Conservation (phyloP, 208 protist species). For the Trypanosoma avium region DNA sequence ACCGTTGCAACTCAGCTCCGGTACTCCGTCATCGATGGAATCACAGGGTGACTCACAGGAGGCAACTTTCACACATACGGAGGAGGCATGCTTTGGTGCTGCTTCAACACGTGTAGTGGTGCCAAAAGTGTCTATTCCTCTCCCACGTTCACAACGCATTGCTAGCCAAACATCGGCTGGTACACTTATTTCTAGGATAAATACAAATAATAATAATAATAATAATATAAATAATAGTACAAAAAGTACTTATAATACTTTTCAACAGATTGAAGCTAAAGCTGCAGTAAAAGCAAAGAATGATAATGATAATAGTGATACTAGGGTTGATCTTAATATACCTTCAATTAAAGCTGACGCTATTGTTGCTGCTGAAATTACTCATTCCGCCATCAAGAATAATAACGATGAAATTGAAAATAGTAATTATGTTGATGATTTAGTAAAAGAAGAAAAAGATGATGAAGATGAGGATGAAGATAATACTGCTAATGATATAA, state of each 20-base stretch:
- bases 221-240: neutral
- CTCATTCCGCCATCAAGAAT: too few species aligned
- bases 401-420: neutral
- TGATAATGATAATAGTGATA: too few species aligned
- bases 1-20: constrained; percentile 6
- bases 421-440: neutral
- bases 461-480: neutral
- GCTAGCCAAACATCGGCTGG: neutral
- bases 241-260: neutral
- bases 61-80: neutral
- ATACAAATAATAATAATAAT: neutral
- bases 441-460: neutral
- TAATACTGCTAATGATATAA: neutral
- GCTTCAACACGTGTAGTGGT: neutral
- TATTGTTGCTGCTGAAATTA: neutral
- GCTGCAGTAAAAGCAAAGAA: too few species aligned
- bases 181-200: neutral
- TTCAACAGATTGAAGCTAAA: too few species aligned
- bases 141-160: constrained; percentile 22
- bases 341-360: too few species aligned
- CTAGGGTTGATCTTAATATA: too few species aligned
- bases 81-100: constrained; percentile 7
- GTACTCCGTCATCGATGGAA: constrained; percentile 18
- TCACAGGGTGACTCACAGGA: constrained; percentile 26
- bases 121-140: constrained; percentile 21